Evolutionary conservation across 73 alveolate species (phyloP).

Genomic region (Tetrahymena elliotti): DNA sequence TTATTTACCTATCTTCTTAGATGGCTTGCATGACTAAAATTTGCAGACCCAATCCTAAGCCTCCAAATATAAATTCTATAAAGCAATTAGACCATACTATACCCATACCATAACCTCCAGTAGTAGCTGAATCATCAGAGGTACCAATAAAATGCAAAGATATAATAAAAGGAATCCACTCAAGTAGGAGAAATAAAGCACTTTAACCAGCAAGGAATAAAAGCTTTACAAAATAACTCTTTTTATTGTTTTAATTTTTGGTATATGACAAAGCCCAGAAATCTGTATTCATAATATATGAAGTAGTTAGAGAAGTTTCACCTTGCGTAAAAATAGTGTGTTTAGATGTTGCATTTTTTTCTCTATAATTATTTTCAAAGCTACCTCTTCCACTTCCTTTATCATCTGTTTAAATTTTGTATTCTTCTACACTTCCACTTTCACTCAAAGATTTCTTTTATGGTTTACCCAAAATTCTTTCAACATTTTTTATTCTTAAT

Average conservation of each 20-base stretch:
- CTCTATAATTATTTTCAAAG: background rate
- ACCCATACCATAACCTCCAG: background rate
- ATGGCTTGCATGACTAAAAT: background rate
- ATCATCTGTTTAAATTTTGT: background rate
- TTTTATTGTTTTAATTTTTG: background rate
- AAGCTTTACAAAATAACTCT: background rate
- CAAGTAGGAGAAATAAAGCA: background rate
- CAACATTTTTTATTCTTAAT: background rate
- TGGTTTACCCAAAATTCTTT: background rate
- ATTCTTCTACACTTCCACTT: background rate
- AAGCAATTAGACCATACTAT: constrained; percentile 2
- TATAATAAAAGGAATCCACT: background rate
- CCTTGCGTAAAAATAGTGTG: background rate
- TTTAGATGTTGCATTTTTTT: background rate
- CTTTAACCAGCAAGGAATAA: background rate
- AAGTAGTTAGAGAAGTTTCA: background rate
- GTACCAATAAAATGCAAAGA: background rate
- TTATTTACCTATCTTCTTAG: background rate
- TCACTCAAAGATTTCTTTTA: background rate
- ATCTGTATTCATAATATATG: background rate
- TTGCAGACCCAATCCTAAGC: background rate
- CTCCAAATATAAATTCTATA: background rate
- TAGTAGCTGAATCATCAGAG: background rate
- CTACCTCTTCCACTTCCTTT: background rate
- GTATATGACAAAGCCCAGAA: background rate